These are phyloP conservation scores for Cryptosporidium ubiquitum DNA, from an alignment of 169 alveolate genomes.

Conservation along the genomic window DNA sequence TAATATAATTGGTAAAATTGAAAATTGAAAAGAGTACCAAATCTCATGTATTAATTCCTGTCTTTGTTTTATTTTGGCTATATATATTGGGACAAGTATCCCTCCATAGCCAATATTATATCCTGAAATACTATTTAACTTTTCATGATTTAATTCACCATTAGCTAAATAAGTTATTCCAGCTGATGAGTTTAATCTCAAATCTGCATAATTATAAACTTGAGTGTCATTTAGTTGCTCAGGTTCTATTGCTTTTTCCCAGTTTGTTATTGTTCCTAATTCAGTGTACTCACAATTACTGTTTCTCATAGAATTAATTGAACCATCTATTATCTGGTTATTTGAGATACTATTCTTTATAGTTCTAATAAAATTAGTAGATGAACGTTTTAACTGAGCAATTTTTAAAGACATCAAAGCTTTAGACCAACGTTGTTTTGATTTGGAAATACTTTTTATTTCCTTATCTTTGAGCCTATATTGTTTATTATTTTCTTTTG, in stretches of 20 bases:
- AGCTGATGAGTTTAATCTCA: not conserved
- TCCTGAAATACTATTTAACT: not conserved
- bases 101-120: slow-evolving; percentile 54
- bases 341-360: not conserved
- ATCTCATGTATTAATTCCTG: slow-evolving; percentile 49
- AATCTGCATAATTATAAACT: not conserved
- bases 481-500: not conserved
- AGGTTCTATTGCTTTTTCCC: not conserved
- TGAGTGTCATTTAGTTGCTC: not conserved
- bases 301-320: not conserved
- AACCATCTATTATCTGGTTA: not conserved
- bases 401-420: slow-evolving; percentile 19
- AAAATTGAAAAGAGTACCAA: slow-evolving; percentile 51
- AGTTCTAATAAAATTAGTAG: not conserved
- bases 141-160: not conserved
- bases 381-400: slow-evolving; percentile 22
- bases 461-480: not conserved
- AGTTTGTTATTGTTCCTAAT: not conserved
- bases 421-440: slow-evolving; percentile 37
- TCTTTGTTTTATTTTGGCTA: slow-evolving; percentile 63
- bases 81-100: slow-evolving; percentile 51
- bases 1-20: slow-evolving; percentile 15
- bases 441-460: not conserved
- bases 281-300: slow-evolving; percentile 19
- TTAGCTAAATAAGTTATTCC: not conserved